Base-by-base conservation (phyloP, 1,284 basidiomycete genomes). In the Mycosarcoma mackinlayi region DNA sequence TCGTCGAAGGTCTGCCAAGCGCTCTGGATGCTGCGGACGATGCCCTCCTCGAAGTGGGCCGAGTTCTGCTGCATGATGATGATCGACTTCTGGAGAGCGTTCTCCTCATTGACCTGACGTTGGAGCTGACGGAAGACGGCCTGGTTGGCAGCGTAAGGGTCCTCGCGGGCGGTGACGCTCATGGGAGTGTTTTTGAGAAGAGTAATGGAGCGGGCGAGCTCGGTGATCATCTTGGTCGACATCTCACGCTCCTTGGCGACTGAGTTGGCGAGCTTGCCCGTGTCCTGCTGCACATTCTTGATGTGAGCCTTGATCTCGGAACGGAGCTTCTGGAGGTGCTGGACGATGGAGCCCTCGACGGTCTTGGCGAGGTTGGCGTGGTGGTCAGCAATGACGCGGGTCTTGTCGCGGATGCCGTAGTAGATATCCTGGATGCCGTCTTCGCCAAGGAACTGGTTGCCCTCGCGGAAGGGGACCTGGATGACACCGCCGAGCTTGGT, bases 51-150 rank as follows among this genome's bases (percentile, higher is more conserved):
- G 76, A 98, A 98, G 83, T 96, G 91, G 21, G 94, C 95, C 44
- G 91, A 93, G 84, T 97, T 97, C 79, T 97, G 83, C 83, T 98
- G 95, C 89, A 97, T 98, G 83, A 98, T 96, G 80, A 98, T 91
- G 81, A 98, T 92, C n/a, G 91, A 93, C 84, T 98, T 98, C 84
- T 98, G 96, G 18, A 98, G 88, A 0, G 94, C 89, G 81, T 98
- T 98, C 85, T 98, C 96, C 85, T 96, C 95, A 84, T 94, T 90
- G 44, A 98, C 93, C 84, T 86, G 84, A 81, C 91, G 93, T 77
- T 91, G 89, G 41, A 98, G 90, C 85, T 98, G 95, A 61, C 89
- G 90, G 55, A 88, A 84, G 50, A 98, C 95, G 47, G 88, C 86
- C 70, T 88, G 86, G 86, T 98, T 98, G 78, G 86, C 86, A 34